Conservation (phyloP, 257 asterid genomes). For the Verbascum thapsus region DNA sequence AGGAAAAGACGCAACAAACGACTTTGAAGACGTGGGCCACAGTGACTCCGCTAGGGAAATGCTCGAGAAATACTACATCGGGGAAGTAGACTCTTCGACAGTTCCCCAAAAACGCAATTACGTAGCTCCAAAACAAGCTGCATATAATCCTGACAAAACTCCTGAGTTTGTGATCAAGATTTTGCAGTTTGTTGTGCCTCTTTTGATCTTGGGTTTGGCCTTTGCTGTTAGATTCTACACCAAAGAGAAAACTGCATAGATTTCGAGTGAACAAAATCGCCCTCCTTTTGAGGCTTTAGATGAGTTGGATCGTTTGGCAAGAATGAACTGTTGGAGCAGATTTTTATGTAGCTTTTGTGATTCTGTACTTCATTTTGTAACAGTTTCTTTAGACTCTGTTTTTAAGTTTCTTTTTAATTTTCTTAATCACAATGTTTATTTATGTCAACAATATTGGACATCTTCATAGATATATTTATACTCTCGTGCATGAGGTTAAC, state of each 20-base stretch:
- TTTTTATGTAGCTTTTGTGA: no score
- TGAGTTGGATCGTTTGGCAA: no score
- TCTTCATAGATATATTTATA: no score
- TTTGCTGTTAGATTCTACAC: slow-evolving; percentile 72
- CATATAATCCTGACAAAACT: slow-evolving; percentile 55
- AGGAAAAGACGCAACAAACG: slow-evolving; percentile 88
- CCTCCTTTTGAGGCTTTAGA: no score
- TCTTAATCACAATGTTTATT: no score
- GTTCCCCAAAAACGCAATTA: slow-evolving; percentile 64
- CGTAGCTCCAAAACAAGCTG: slow-evolving; percentile 41
- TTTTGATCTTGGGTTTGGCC: slow-evolving; percentile 77
- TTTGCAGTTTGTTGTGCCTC: slow-evolving; percentile 76
- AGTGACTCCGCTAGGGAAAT: slow-evolving; percentile 71
- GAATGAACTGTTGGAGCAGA: no score
- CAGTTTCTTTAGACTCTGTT: no score
- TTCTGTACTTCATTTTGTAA: no score
- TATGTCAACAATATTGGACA: no score
- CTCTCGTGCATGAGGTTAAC: no score
- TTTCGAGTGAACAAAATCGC: no score
- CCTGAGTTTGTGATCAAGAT: slow-evolving; percentile 66
- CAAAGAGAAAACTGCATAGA: slow-evolving; percentile 53
- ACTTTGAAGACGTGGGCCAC: slow-evolving; percentile 85
- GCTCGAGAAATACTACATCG: slow-evolving; percentile 71
- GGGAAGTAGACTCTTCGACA: slow-evolving; percentile 57
- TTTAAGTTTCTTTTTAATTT: no score